These are phyloP conservation scores for Penicillium brasilianum DNA, from an alignment of 2,329 filamentous ascomycete genomes.

Conservation along the genomic window DNA sequence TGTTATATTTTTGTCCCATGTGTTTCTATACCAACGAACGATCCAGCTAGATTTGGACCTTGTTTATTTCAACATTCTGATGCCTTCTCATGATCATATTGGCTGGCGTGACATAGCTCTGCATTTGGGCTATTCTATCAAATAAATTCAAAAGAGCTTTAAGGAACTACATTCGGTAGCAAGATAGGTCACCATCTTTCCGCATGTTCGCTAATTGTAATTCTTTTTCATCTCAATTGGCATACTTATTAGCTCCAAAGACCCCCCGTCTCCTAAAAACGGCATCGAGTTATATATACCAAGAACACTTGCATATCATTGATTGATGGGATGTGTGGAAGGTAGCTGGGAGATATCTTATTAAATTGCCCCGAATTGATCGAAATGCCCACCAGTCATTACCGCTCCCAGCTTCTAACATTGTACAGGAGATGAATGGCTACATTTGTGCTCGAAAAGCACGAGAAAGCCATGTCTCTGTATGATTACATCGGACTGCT, in stretches of 20 bases:
- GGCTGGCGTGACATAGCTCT: conserved; percentile 11
- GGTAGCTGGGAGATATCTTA: no score
- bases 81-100: conserved; percentile 12
- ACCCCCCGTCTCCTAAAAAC: no score
- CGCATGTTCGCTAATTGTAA: no score
- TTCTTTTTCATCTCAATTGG: background rate
- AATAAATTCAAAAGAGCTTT: background rate
- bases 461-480: background rate
- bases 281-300: no score
- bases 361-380: no score
- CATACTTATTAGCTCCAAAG: no score
- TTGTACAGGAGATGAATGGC: background rate
- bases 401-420: no score
- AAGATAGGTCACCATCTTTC: background rate
- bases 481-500: background rate
- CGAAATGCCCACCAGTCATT: no score
- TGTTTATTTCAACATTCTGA: conserved; percentile 15
- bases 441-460: no score
- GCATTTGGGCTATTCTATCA: background rate
- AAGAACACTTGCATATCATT: no score
- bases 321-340: no score
- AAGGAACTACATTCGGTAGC: background rate
- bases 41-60: conserved; percentile 13
- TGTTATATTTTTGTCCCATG: conserved; percentile 21
- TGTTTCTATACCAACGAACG: conserved; percentile 33